These are phyloP conservation scores for Bryoglossum gracile DNA, from an alignment of 495 filamentous ascomycete species.

Conservation along the genomic window DNA sequence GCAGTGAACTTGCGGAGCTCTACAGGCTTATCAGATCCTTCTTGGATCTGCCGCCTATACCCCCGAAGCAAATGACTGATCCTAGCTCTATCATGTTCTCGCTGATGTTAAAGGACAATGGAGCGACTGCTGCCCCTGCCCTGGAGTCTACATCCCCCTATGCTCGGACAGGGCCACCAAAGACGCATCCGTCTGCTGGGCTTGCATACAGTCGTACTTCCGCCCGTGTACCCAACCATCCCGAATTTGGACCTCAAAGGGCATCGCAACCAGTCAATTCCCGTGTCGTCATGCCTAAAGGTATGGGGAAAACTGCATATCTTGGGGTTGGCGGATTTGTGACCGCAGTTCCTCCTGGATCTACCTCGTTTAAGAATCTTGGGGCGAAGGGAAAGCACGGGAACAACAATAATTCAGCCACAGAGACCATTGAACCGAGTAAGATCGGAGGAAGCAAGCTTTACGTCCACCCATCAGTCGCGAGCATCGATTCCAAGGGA, in stretches of 20 bases:
- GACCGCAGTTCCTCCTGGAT: constrained; percentile 23
- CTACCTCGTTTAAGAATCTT: constrained; percentile 21
- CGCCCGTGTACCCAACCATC: constrained; percentile 68
- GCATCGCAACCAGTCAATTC: constrained; percentile 55
- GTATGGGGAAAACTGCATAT: constrained; percentile 17
- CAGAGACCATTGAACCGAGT: constrained; percentile 48
- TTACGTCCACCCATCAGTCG: constrained; percentile 50
- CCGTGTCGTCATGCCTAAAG: constrained; percentile 51
- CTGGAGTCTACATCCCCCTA: constrained; percentile 36
- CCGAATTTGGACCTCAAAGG: constrained; percentile 69
- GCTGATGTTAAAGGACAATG: neutral
- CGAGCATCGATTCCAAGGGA: constrained; percentile 53
- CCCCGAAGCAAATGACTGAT: constrained; percentile 11
- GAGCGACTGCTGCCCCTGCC: neutral
- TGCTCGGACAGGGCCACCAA: constrained; percentile 56
- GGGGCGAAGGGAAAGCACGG: neutral
- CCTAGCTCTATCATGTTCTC: constrained; percentile 14
- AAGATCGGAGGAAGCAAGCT: constrained; percentile 60
- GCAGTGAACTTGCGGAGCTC: constrained; percentile 35
- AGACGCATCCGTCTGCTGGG: constrained; percentile 88
- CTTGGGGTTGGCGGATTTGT: constrained; percentile 47
- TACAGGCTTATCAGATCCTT: constrained; percentile 19
- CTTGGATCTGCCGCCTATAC: constrained; percentile 22
- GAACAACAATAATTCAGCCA: constrained; percentile 20
- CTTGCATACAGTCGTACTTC: constrained; percentile 74